Conservation (phyloP, 139 green algal genomes). For the Coccomyxa sp. region DNA sequence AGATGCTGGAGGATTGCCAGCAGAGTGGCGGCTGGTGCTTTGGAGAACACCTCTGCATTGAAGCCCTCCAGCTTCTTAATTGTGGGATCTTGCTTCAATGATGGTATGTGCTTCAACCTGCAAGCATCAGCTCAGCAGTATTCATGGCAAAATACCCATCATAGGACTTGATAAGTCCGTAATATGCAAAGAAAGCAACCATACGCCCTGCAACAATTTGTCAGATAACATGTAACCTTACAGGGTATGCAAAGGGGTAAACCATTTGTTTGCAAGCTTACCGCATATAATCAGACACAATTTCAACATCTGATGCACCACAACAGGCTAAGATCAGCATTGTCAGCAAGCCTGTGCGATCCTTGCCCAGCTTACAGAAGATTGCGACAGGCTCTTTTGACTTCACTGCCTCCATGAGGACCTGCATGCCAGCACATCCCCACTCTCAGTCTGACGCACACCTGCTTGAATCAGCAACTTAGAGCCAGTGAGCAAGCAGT, state of each 20-base stretch:
- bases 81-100: background rate
- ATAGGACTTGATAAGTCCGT: too few relatives aligned
- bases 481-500: background rate
- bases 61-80: background rate
- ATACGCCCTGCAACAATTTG: too few relatives aligned
- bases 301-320: constrained; percentile 40
- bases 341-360: constrained; percentile 65
- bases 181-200: too few relatives aligned
- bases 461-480: background rate
- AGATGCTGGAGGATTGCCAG: background rate
- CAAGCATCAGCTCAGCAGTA: background rate
- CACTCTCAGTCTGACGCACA: background rate
- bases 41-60: background rate
- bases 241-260: too few relatives aligned
- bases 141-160: background rate
- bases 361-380: constrained; percentile 75
- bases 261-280: background rate
- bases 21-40: background rate
- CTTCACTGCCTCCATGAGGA: constrained; percentile 28
- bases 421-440: constrained; percentile 8
- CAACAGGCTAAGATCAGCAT: constrained; percentile 52
- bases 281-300: constrained; percentile 52
- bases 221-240: too few relatives aligned
- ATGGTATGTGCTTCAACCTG: background rate
- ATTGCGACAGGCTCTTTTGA: constrained; percentile 42